Conservation (phyloP, 2,329 filamentous ascomycete species). For the Drechslera avenae region DNA sequence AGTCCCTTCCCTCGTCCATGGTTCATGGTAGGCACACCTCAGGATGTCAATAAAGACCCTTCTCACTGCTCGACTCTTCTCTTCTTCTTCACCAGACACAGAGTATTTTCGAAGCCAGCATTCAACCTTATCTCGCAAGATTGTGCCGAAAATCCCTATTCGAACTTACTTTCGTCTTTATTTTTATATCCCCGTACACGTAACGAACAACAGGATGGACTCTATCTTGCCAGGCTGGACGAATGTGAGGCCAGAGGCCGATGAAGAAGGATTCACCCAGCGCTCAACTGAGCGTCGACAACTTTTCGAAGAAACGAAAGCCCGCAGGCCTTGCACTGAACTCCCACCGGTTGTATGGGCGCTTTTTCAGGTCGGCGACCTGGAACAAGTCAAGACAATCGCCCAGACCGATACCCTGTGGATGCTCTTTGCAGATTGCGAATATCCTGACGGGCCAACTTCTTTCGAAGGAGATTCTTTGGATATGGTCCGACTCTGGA, state of each 20-base stretch:
- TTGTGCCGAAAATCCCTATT: background rate
- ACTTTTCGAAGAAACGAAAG: background rate
- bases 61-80: too few relatives aligned
- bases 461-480: too few relatives aligned
- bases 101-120: background rate
- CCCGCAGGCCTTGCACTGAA: too few relatives aligned
- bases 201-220: background rate
- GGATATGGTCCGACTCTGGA: too few relatives aligned
- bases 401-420: too few relatives aligned
- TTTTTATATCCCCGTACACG: background rate
- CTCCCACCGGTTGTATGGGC: too few relatives aligned
- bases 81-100: background rate
- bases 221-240: background rate
- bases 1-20: background rate
- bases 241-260: background rate
- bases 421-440: too few relatives aligned
- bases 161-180: too few relatives aligned
- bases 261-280: background rate
- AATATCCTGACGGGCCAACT: too few relatives aligned
- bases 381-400: too few relatives aligned
- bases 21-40: background rate
- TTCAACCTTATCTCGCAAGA: background rate
- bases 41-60: background rate
- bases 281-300: conserved; percentile 1
- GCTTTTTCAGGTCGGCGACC: too few relatives aligned